Evolutionary conservation across 805 yeast species (phyloP).

Genomic region (Wickerhamomyces chaumierensis): DNA sequence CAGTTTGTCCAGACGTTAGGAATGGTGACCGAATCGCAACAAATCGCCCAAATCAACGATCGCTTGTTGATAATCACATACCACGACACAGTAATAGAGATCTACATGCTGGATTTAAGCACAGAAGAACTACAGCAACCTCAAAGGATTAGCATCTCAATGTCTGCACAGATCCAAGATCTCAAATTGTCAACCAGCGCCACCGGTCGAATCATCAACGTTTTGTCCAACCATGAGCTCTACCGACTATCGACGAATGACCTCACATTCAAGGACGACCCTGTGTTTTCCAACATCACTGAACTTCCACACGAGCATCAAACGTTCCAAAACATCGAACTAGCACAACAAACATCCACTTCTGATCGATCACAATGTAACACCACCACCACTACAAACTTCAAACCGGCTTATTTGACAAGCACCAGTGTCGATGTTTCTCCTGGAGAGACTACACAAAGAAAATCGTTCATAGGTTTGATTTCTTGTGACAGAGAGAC

Average conservation of each 20-base stretch:
- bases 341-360: too few species aligned
- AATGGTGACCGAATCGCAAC: slow-evolving; percentile 8
- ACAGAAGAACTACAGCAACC: background rate
- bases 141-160: background rate
- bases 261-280: too few species aligned
- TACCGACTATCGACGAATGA: background rate
- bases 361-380: too few species aligned
- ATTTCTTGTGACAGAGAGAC: background rate
- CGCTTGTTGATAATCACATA: slow-evolving; percentile 5
- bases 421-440: too few species aligned
- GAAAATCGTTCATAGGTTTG: background rate
- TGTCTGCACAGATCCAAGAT: slow-evolving; percentile 3
- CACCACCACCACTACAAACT: too few species aligned
- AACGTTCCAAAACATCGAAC: too few species aligned
- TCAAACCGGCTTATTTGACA: too few species aligned
- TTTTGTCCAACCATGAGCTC: background rate
- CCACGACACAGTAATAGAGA: slow-evolving; percentile 6
- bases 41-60: slow-evolving; percentile 5
- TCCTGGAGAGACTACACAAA: too few species aligned
- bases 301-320: too few species aligned
- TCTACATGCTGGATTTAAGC: slow-evolving; percentile 6
- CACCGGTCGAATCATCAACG: too few species aligned
- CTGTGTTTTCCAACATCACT: too few species aligned
- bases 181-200: slow-evolving; percentile 1
- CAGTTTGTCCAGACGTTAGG: slow-evolving; percentile 8